phyloP scores from a whole-genome alignment of 148 eudicot species.

The Mesembryanthemum crystallinum region DNA sequence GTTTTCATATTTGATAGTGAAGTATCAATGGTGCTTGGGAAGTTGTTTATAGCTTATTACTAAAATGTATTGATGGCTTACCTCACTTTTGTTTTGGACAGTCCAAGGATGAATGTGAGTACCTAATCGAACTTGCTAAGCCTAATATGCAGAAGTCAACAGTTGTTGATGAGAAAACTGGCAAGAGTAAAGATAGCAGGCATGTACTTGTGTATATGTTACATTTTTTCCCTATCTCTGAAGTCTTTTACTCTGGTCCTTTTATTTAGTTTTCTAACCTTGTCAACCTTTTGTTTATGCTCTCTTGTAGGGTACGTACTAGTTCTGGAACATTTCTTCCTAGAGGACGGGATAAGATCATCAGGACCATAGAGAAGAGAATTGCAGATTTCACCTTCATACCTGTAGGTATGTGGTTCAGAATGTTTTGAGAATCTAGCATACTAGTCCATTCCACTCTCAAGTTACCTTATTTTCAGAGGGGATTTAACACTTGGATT shows the following conservation, averaged over 20 bases:
- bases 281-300: background rate
- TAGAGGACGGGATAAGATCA: conserved; percentile 74
- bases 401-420: conserved; percentile 67
- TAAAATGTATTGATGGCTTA: conserved; percentile 2
- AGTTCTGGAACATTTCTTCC: conserved; percentile 88
- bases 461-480: background rate
- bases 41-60: background rate
- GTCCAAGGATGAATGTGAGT: conserved; percentile 85
- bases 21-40: background rate
- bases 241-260: too few relatives aligned
- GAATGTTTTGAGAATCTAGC: background rate
- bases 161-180: conserved; percentile 80
- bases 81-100: conserved; percentile 31
- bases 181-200: conserved; percentile 88
- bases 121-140: conserved; percentile 76
- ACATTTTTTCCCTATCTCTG: too few relatives aligned
- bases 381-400: conserved; percentile 90
- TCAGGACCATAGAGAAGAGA: conserved; percentile 70
- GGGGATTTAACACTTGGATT: background rate
- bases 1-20: background rate
- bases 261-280: conserved; percentile 2
- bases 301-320: conserved; percentile 68
- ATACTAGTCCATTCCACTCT: background rate
- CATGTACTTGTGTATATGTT: conserved; percentile 13
- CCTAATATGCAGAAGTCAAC: conserved; percentile 87